Percentiles rank a stretch among this genome's conserved stretches.
Conservation (phyloP, 176 grass and related monocot species). For the Dactylis glomerata region DNA sequence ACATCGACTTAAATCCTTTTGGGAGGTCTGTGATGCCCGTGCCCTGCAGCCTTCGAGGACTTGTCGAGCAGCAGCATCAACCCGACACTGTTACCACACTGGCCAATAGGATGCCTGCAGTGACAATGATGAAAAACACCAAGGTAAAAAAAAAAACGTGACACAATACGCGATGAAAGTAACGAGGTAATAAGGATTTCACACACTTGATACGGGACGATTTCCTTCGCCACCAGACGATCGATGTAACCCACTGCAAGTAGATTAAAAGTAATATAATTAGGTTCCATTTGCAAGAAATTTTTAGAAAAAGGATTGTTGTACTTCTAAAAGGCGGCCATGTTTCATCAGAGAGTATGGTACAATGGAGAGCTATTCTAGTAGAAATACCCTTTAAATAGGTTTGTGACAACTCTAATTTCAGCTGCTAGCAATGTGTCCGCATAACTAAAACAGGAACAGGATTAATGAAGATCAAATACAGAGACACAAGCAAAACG, state of each 20-base stretch:
- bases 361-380: neutral
- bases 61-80: constrained; percentile 65
- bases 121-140: neutral
- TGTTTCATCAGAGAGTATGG: neutral
- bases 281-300: neutral
- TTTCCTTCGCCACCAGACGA: constrained; percentile 62
- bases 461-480: neutral
- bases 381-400: neutral
- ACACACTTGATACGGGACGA: constrained; percentile 61
- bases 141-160: neutral
- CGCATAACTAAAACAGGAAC: too few species aligned
- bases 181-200: neutral
- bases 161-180: neutral
- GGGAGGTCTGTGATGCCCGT: constrained; percentile 46
- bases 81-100: constrained; percentile 54
- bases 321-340: neutral
- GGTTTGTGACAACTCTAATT: neutral
- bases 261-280: neutral
- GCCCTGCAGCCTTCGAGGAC: constrained; percentile 28
- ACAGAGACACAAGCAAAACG: neutral
- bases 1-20: constrained; percentile 37
- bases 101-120: constrained; percentile 63
- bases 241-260: constrained; percentile 60
- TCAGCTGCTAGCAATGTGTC: neutral
- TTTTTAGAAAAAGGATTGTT: neutral